These are phyloP conservation scores for Cystoderma amianthinum DNA, from an alignment of 768 basidiomycete species.

Conservation along the genomic window DNA sequence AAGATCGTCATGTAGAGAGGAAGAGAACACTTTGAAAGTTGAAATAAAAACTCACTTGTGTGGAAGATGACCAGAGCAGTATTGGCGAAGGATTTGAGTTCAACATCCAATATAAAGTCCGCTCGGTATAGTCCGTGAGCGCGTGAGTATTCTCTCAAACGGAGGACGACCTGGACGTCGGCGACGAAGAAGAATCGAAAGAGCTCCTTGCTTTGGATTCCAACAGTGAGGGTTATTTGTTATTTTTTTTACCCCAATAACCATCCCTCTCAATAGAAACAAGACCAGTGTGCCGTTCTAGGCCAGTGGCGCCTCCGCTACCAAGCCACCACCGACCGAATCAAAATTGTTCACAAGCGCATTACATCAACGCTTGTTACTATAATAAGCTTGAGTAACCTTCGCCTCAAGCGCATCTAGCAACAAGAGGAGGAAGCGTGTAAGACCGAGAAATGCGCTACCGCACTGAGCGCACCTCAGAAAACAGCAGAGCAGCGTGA, in stretches of 20 bases:
- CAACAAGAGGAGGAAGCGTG: slow-evolving; percentile 92
- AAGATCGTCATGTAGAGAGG: slow-evolving; percentile 31
- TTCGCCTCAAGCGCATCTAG: slow-evolving; percentile 95
- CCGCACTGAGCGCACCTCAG: slow-evolving; percentile 40
- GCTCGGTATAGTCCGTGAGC: no score
- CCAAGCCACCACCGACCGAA: slow-evolving; percentile 84
- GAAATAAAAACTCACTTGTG: no score
- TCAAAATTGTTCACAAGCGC: slow-evolving; percentile 91
- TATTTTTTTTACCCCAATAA: neutral
- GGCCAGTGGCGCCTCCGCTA: slow-evolving; percentile 88
- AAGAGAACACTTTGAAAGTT: no score
- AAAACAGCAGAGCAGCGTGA: slow-evolving; percentile 72
- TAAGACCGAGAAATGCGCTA: slow-evolving; percentile 75
- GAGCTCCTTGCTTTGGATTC: slow-evolving; percentile 77
- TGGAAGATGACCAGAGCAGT: no score
- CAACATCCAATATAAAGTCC: no score
- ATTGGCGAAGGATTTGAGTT: no score
- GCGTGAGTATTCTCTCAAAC: no score
- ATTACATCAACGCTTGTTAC: slow-evolving; percentile 21
- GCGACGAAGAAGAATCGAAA: slow-evolving; percentile 78
- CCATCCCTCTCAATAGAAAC: slow-evolving; percentile 59
- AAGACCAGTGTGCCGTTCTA: slow-evolving; percentile 97
- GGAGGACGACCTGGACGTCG: slow-evolving; percentile 88
- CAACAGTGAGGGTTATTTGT: slow-evolving; percentile 87
- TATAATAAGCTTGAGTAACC: slow-evolving; percentile 39